Conservation (phyloP, 257 asterid genomes). For the Knoxia roxburghii region DNA sequence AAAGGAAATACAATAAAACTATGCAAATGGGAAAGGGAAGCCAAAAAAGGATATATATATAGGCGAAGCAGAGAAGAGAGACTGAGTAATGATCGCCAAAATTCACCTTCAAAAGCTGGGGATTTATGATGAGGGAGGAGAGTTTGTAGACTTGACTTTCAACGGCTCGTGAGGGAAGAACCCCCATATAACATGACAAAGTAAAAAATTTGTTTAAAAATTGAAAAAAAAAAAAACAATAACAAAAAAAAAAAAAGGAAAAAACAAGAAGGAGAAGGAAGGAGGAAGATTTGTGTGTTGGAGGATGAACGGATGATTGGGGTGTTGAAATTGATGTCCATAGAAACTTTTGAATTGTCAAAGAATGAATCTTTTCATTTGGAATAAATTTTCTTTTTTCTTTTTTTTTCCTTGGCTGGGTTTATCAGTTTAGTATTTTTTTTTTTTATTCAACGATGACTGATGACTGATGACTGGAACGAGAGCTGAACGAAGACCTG, state of each 20-base stretch:
- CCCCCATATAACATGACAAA: neutral
- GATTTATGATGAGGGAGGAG: constrained; percentile 12
- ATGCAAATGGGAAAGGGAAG: neutral
- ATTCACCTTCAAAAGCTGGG: constrained; percentile 1
- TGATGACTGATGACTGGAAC: neutral
- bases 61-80: neutral
- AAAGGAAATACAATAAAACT: constrained; percentile 8
- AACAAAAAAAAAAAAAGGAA: neutral
- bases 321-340: neutral
- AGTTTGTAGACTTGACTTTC: constrained; percentile 42
- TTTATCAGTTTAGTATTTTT: constrained; percentile 2
- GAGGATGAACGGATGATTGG: constrained; percentile 8
- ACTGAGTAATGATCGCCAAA: constrained; percentile 3
- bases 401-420: neutral
- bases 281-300: neutral
- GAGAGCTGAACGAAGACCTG: constrained; percentile 23
- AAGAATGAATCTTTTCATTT: constrained; percentile 17
- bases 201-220: no score
- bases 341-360: constrained; percentile 31
- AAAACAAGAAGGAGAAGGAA: neutral
- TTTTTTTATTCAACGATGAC: constrained; percentile 15
- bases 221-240: no score
- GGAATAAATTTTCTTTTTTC: neutral
- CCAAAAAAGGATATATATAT: neutral
- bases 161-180: constrained; percentile 23